Conservation (phyloP, 2,329 filamentous ascomycete species). For the Fusarium subtropicale region DNA sequence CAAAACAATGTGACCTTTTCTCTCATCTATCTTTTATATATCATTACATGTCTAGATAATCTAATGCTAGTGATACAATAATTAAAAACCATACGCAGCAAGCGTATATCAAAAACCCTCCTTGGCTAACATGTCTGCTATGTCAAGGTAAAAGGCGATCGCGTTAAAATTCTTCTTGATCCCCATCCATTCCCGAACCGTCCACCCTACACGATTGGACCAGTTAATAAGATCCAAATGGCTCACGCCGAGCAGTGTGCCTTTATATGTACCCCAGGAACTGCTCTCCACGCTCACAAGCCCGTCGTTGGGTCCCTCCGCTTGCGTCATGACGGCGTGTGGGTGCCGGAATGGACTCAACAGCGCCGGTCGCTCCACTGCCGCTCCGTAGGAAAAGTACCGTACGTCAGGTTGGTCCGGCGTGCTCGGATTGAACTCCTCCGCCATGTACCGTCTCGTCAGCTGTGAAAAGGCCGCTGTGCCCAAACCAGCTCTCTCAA, state of each 20-base stretch:
- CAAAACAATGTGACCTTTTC: not conserved
- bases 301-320: conserved; percentile 73
- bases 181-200: conserved; percentile 64
- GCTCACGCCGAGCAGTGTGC: conserved; percentile 70
- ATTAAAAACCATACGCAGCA: not conserved
- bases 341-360: conserved; percentile 72
- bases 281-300: conserved; percentile 74
- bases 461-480: conserved; percentile 72
- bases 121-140: conserved; percentile 77
- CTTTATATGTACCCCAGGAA: conserved; percentile 72
- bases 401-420: conserved; percentile 64
- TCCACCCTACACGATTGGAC: conserved; percentile 70
- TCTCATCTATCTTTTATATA: not conserved
- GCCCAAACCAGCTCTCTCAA: conserved; percentile 64
- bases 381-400: conserved; percentile 73
- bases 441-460: conserved; percentile 67
- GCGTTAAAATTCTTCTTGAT: conserved; percentile 71
- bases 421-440: conserved; percentile 69
- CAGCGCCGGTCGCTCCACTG: conserved; percentile 62
- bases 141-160: conserved; percentile 73
- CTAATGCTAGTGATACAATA: conserved; percentile 5
- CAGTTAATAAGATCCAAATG: conserved; percentile 76
- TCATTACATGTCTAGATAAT: conserved; percentile 6
- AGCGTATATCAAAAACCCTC: conserved; percentile 61
- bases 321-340: conserved; percentile 60